These are phyloP conservation scores for Fusarium lateritium DNA, from an alignment of 2,329 filamentous ascomycete species.

Conservation along the genomic window DNA sequence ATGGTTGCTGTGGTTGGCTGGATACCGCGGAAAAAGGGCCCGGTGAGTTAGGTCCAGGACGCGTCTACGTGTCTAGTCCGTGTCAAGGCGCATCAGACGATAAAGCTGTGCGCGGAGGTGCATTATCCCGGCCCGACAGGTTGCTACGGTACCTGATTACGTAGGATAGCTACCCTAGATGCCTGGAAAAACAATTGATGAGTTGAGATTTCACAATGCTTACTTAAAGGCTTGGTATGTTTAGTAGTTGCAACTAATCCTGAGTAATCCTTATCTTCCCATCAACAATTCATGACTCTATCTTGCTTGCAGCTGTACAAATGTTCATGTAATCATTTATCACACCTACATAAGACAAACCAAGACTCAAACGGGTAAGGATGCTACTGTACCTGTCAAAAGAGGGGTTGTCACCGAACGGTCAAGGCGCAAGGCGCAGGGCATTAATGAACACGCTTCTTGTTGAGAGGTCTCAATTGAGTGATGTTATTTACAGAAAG, in stretches of 20 bases:
- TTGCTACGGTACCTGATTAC: not conserved
- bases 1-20: slow-evolving; percentile 17
- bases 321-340: slow-evolving; percentile 25
- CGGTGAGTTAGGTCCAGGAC: not conserved
- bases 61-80: slow-evolving; percentile 26
- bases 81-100: slow-evolving; percentile 11
- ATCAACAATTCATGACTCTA: slow-evolving; percentile 10
- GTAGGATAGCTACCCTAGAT: slow-evolving; percentile 22
- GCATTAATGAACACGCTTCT: not conserved
- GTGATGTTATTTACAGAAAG: not conserved
- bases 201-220: slow-evolving; percentile 22
- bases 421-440: not conserved
- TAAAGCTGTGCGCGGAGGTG: not conserved
- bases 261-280: slow-evolving; percentile 24
- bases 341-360: not conserved
- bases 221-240: not conserved
- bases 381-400: not conserved
- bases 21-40: not conserved
- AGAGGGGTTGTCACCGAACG: slow-evolving; percentile 11
- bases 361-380: not conserved
- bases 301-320: not conserved
- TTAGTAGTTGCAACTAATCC: not conserved
- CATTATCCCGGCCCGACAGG: slow-evolving; percentile 27
- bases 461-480: slow-evolving; percentile 17
- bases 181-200: not conserved